Base-by-base conservation (phyloP, 345 rosid genomes). In the Populus deltoides region DNA sequence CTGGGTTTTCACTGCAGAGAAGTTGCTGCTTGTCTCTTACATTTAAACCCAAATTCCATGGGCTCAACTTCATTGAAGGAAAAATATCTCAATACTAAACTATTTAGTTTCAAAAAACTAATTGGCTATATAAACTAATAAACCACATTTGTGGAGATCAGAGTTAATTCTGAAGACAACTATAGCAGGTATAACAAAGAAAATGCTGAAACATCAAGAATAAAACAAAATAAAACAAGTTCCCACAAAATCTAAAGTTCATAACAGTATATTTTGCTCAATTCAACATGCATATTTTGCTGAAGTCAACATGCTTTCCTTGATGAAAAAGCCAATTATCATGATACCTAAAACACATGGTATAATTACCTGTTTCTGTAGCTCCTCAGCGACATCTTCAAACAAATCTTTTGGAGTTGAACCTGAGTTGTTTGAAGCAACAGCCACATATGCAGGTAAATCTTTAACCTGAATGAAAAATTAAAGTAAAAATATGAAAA, bases 361-460 rank as follows among this genome's bases (percentile, higher is more conserved):
- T 20, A 24, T 8, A 36, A 24, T 70, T 76, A 90, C 98, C 92
- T 91, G 93, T 85, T 88, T 92, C 81, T 86, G 82, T 68, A 93
- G 90, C 84, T 96, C 99, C 74, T 91, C 98, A 36, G 86, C 83
- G 75, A 90, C 92, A 81, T 96, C 99, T 80, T 90, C 98, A 84
- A 92, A 93, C 87, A 96, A 83, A 77, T 96, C 94, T 89, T 93
- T 92, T 35, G 99, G 91, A 49, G 93, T 92, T 83, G 98, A 88
- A 79, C 99, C 98, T 22, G 97, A 85, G 70, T 93, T 84, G 79
- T 96, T 96, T 77, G 98, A 88, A 57, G 88, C 86, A 61, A 92
- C 90, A 70, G 93, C 92, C 74, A 79, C 20, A 87, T 91, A 92
- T 68, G 87, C 87, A 41, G 97, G 93, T 72, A 86, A 84, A 82